phyloP scores from a whole-genome alignment of 306 rosid species.

The Cucumis hystrix region DNA sequence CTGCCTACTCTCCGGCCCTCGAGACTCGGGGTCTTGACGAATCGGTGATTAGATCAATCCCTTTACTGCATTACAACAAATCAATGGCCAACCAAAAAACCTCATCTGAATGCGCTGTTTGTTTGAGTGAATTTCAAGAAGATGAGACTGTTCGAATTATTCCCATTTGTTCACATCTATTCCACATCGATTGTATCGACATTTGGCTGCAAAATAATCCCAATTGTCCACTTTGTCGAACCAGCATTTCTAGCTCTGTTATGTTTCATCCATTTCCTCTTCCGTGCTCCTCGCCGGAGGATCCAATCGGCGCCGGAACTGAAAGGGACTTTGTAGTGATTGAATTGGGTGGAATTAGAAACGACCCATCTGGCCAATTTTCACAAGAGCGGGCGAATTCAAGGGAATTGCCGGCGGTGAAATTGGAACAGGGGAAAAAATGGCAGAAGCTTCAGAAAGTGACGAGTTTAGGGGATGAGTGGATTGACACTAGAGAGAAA shows the following conservation, averaged over 20 bases:
- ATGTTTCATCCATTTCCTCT: slow-evolving; percentile 25
- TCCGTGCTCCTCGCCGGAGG: slow-evolving; percentile 21
- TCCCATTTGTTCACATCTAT: slow-evolving; percentile 70
- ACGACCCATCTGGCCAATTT: slow-evolving; percentile 3
- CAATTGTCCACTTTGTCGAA: slow-evolving; percentile 95
- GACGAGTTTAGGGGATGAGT: slow-evolving; percentile 88
- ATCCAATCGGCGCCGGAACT: slow-evolving; percentile 24
- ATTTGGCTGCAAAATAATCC: slow-evolving; percentile 84
- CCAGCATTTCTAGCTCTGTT: slow-evolving; percentile 41
- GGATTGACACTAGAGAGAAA: slow-evolving; percentile 62
- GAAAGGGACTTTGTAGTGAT: slow-evolving; percentile 60
- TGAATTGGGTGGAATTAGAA: slow-evolving; percentile 39
- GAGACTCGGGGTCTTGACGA: slow-evolving; percentile 61
- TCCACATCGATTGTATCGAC: slow-evolving; percentile 91
- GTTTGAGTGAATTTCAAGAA: slow-evolving; percentile 67
- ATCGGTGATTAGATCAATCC: slow-evolving; percentile 66
- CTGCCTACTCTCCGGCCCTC: slow-evolving; percentile 19
- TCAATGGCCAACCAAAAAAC: not conserved
- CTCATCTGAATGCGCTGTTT: slow-evolving; percentile 72
- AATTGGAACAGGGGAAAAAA: slow-evolving; percentile 28
- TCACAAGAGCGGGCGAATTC: slow-evolving; percentile 17
- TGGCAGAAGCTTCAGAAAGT: slow-evolving; percentile 38
- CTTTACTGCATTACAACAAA: slow-evolving; percentile 48
- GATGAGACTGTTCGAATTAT: slow-evolving; percentile 68
- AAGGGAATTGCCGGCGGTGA: slow-evolving; percentile 15